Conservation (phyloP, 805 yeast genomes). For the Blastobotrys peoriensis region DNA sequence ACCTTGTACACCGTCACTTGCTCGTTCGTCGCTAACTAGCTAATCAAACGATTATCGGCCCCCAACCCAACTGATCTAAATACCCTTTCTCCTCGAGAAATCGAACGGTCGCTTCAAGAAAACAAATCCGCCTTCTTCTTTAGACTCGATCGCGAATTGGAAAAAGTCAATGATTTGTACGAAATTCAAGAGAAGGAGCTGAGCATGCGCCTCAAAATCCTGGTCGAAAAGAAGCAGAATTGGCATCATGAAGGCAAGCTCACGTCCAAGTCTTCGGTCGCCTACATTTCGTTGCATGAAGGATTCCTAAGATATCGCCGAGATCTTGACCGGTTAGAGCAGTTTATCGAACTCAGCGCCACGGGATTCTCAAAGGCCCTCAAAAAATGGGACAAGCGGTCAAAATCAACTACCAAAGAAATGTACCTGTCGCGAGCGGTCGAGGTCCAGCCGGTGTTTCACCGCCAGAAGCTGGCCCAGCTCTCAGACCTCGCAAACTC, state of each 20-base stretch:
- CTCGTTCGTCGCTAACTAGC: slow-evolving; percentile 29
- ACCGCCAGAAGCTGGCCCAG: slow-evolving; percentile 77
- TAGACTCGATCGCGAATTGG: slow-evolving; percentile 87
- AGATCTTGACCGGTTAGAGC: slow-evolving; percentile 83
- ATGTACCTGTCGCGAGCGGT: slow-evolving; percentile 87
- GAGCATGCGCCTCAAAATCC: slow-evolving; percentile 67
- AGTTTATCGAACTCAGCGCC: slow-evolving; percentile 89
- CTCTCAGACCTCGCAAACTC: slow-evolving; percentile 60
- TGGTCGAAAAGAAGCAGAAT: slow-evolving; percentile 63
- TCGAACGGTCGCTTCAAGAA: slow-evolving; percentile 63
- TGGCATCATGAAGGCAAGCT: slow-evolving; percentile 39
- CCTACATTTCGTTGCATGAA: slow-evolving; percentile 77
- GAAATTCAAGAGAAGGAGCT: slow-evolving; percentile 86
- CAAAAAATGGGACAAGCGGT: slow-evolving; percentile 97
- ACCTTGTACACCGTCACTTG: too few relatives aligned
- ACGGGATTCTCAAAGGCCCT: slow-evolving; percentile 93
- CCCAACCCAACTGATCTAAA: slow-evolving; percentile 31
- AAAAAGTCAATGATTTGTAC: slow-evolving; percentile 90
- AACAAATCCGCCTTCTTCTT: slow-evolving; percentile 86
- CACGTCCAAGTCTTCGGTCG: slow-evolving; percentile 58
- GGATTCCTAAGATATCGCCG: slow-evolving; percentile 85
- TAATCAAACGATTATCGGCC: slow-evolving; percentile 72
- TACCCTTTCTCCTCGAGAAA: slow-evolving; percentile 24
- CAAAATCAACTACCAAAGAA: slow-evolving; percentile 91
- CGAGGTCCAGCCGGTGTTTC: slow-evolving; percentile 94